Evolutionary conservation across 2,329 filamentous ascomycete genomes (phyloP).

Genomic region (Rutstroemia sp.): DNA sequence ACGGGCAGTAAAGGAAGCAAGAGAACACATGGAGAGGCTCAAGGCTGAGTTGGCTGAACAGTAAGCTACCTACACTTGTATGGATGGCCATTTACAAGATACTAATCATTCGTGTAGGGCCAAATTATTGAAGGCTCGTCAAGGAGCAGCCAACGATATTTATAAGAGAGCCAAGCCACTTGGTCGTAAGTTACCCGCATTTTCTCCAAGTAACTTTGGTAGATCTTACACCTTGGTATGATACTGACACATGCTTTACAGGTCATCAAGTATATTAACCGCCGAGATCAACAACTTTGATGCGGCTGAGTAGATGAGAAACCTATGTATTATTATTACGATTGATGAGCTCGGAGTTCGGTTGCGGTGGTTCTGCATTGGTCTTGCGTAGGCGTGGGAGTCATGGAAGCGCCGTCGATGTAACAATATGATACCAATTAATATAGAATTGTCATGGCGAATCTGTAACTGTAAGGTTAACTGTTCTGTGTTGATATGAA

Average conservation of each 20-base stretch:
- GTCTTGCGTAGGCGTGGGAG: too few relatives aligned
- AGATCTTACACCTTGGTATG: not conserved
- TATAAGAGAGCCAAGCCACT: conserved; percentile 8
- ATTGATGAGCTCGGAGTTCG: too few relatives aligned
- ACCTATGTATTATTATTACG: not conserved
- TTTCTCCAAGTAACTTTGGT: too few relatives aligned
- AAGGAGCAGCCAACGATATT: conserved; percentile 3
- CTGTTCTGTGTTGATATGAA: too few relatives aligned
- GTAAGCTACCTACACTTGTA: not conserved
- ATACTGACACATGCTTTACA: not conserved
- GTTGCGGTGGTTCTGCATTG: too few relatives aligned
- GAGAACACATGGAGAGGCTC: conserved; percentile 2
- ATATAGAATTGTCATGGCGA: too few relatives aligned
- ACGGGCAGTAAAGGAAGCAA: conserved; percentile 2
- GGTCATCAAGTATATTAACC: not conserved
- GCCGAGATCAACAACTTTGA: too few relatives aligned
- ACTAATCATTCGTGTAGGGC: conserved; percentile 1
- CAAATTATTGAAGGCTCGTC: not conserved
- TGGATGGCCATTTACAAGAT: not conserved
- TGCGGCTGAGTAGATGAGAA: not conserved
- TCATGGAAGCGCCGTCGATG: too few relatives aligned
- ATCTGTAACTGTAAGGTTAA: too few relatives aligned
- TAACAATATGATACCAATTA: too few relatives aligned
- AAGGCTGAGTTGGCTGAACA: conserved; percentile 2
- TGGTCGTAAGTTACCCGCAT: conserved; percentile 5